Evolutionary conservation across 768 basidiomycete species (phyloP).

Genomic region (Tremella fuciformis): DNA sequence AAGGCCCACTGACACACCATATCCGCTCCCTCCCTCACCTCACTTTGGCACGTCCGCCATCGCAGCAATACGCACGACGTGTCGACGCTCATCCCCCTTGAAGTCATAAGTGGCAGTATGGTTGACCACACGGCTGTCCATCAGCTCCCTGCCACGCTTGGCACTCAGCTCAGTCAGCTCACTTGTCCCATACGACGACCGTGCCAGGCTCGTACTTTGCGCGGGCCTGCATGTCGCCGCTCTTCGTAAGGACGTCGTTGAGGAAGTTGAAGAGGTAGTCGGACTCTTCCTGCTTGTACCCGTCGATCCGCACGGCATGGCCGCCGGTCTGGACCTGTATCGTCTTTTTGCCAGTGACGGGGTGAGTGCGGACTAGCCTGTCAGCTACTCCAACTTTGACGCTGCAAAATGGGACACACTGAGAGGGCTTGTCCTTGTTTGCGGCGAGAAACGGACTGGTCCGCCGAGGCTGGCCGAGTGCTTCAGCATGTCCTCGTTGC

Average conservation of each 20-base stretch:
- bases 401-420: conserved; percentile 54
- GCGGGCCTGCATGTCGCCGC: conserved; percentile 50
- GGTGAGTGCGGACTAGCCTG: conserved; percentile 59
- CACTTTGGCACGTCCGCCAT: conserved; percentile 6
- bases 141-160: background rate
- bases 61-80: conserved; percentile 10
- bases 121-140: conserved; percentile 8
- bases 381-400: background rate
- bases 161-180: background rate
- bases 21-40: no score
- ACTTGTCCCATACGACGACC: conserved; percentile 60
- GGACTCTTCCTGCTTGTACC: conserved; percentile 29
- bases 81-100: conserved; percentile 9
- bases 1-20: no score
- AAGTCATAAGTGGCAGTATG: conserved; percentile 13
- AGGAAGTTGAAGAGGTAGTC: conserved; percentile 15
- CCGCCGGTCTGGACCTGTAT: conserved; percentile 55
- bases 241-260: conserved; percentile 19
- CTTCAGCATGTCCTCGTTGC: conserved; percentile 59
- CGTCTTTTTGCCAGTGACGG: conserved; percentile 64
- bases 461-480: conserved; percentile 55
- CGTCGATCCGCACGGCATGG: conserved; percentile 12
- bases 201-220: conserved; percentile 59
- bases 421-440: conserved; percentile 2
- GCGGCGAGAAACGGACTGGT: conserved; percentile 54